Evolutionary conservation across 2,329 filamentous ascomycete genomes (phyloP), one percentile per base, ranked within the genome.

Genomic region (Hymenoscyphus salicellus): DNA sequence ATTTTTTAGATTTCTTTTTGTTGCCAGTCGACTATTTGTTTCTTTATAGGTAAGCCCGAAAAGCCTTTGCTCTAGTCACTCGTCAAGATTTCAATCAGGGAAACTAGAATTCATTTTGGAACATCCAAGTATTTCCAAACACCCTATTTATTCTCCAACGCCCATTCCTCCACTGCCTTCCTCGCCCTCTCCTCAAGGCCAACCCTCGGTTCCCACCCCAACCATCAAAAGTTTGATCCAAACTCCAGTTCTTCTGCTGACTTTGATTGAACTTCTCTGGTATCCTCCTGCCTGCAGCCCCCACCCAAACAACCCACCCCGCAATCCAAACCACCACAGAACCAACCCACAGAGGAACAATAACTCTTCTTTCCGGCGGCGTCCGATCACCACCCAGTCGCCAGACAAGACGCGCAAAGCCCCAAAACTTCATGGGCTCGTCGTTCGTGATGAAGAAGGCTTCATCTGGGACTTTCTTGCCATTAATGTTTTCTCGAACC

Each of bases 161-260:
- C n/a, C n/a, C n/a, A n/a, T n/a, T n/a, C n/a, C n/a, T n/a, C n/a
- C n/a, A n/a, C n/a, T n/a, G n/a, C n/a, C n/a, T n/a, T n/a, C n/a
- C n/a, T n/a, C n/a, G n/a, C n/a, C n/a, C n/a, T n/a, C n/a, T n/a
- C n/a, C n/a, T n/a, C n/a, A n/a, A n/a, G n/a, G n/a, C n/a, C n/a
- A n/a, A n/a, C n/a, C n/a, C n/a, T n/a, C n/a, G 81, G 79, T 49
- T 63, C 62, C 69, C 82, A 83, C 17, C 78, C 79, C 11, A 82
- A 72, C 58, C 79, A 58, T 66, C 33, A 5, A 63, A 57, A 8
- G 65, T 30, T 30, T 63, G 55, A 7, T 23, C 57, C 14, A 67
- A 58, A 32, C 36, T 61, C 16, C n/a, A 55, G 23, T 57, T 58
- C 17, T 49, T 23, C 10, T 64, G 55, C 16, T n/a, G 33, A 16